Conservation (phyloP, 352 stramenopile species). For the Pythium aristosporum region DNA sequence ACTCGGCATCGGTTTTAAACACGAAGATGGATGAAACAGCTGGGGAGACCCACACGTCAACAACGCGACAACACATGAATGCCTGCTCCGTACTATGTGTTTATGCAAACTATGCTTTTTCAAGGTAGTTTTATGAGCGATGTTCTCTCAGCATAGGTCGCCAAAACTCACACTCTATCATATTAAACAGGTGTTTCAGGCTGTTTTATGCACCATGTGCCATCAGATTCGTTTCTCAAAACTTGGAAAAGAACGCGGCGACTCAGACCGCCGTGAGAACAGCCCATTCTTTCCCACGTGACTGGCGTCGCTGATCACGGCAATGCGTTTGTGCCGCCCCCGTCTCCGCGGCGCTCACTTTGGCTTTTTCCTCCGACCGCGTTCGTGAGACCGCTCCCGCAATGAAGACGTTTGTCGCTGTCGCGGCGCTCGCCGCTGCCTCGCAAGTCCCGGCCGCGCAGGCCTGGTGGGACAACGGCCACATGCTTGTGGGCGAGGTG, state of each 20-base stretch:
- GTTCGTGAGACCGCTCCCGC: slow-evolving; percentile 4
- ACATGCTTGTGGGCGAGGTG: slow-evolving; percentile 38
- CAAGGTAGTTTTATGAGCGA: too few species aligned
- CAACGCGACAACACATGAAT: slow-evolving; percentile 17
- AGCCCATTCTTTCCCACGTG: slow-evolving; percentile 1
- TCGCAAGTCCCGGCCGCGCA: slow-evolving; percentile 15
- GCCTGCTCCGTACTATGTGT: not conserved
- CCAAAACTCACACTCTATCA: slow-evolving; percentile 1
- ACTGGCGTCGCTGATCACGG: not conserved
- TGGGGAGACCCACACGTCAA: slow-evolving; percentile 12
- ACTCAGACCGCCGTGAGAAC: not conserved
- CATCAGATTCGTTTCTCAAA: slow-evolving; percentile 17
- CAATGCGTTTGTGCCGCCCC: not conserved
- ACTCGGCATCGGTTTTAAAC: not conserved
- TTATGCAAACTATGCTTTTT: slow-evolving; percentile 13
- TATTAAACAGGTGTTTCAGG: not conserved
- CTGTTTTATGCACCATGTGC: slow-evolving; percentile 1
- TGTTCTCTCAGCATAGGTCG: too few species aligned
- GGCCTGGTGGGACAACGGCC: slow-evolving; percentile 38
- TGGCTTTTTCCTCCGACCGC: slow-evolving; percentile 18
- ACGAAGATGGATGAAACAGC: slow-evolving; percentile 1
- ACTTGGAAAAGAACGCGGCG: not conserved
- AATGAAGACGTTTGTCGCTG: slow-evolving; percentile 25
- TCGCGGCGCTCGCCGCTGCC: slow-evolving; percentile 14
- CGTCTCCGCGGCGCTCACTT: slow-evolving; percentile 5